Base-by-base conservation (phyloP, 2,329 filamentous ascomycete genomes). In the Incumbomyces delicatus region DNA sequence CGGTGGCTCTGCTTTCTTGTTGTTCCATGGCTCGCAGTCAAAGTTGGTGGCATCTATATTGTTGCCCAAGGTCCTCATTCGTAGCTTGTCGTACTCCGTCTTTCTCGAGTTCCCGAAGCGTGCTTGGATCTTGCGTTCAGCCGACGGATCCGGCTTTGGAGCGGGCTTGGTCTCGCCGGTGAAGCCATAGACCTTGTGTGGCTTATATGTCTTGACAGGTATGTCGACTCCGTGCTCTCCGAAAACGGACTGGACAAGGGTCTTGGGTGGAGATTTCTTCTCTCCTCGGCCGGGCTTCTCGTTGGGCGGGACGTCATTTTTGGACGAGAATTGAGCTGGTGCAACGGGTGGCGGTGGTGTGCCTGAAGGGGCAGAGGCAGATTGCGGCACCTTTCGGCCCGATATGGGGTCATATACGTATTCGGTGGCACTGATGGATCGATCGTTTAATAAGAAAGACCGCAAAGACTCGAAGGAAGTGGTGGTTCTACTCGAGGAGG, bases 401-500 rank as follows among this genome's bases (percentile, higher is more conserved):
- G 60, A 65, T 30, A 70, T 64, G 7, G 67, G 67, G 34, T 70
- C 67, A 50, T 67, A 69, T 41, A 62, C 57, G 47, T 62, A 59
- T 37, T 53, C 47, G 20, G 47, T 40, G 11, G 34, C 41, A 18
- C 18, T 20, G 34, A 47, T 20, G 2, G 37, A 32, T 6, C 32
- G 30, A 36, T 40, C 22, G 6, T 36, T 13, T 16, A 14, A 38
- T 13, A 38, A 7, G 8, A 30, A 20, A 5, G 30, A 40, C 14
- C 20, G 40, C 12, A 32, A 44, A 8, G 30, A 44, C 16, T 14
- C n/a, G 13, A 45, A 3, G 7, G 14, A 30, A 16, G 41, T 48
- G 17, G 16, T 29, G 8, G 44, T 41, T 27, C 43, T 43, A n/a
- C 32, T 22, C 11, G 46, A 37, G 17, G 42, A 45, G 18, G 17